Conservation (phyloP, 2,329 filamentous ascomycete species). For the Macrophomina phaseolina region DNA sequence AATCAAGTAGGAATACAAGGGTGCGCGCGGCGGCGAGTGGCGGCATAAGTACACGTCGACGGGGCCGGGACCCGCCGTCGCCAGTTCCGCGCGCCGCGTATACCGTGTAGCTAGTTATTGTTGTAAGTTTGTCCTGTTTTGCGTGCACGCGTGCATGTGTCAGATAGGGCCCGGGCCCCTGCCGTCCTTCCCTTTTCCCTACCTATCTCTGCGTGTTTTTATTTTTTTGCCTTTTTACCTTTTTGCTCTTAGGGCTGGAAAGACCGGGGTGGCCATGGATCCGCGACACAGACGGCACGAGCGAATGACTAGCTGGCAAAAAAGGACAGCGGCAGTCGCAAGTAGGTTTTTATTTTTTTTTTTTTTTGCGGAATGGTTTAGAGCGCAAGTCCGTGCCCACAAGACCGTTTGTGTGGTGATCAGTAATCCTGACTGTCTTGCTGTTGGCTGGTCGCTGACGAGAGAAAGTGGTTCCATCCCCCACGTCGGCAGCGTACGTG, state of each 20-base stretch:
- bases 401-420: background rate
- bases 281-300: too few species aligned
- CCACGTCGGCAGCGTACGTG: background rate
- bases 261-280: too few species aligned
- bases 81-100: background rate
- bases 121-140: background rate
- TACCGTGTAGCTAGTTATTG: background rate
- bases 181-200: too few species aligned
- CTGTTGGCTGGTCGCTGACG: background rate
- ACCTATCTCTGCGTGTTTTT: too few species aligned
- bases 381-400: background rate
- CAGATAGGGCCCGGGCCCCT: too few species aligned
- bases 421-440: conserved; percentile 12
- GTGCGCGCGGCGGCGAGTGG: background rate
- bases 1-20: background rate
- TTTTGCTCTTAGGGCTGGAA: too few species aligned
- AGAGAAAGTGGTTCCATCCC: background rate
- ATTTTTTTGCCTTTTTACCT: too few species aligned
- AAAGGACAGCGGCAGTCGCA: background rate
- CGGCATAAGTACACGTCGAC: background rate
- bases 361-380: background rate
- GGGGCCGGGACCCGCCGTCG: background rate
- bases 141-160: background rate
- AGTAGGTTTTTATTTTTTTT: background rate
- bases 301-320: too few species aligned